Base-by-base conservation (phyloP, 768 basidiomycete genomes). In the Solioccasus polychromus region DNA sequence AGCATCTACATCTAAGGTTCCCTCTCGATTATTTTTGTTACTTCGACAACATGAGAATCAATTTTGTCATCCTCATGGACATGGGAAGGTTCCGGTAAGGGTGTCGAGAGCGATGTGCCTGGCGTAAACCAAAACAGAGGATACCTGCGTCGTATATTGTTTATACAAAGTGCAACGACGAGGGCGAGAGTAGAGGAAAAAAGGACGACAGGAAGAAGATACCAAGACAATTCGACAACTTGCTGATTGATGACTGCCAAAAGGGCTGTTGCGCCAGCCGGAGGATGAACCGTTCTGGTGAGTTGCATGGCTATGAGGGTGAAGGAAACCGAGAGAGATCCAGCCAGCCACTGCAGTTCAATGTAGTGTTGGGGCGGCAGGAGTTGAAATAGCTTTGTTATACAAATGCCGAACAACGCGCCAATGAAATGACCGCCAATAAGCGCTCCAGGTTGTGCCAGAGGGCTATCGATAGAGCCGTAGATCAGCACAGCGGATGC, bases 221-320 rank as follows among this genome's bases (percentile, higher is more conserved):
- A 74, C 78, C 77, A 79, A 11, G 71, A 73, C 35, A 79, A 55
- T n/a, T 60, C 51, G 15, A 73, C 58, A 15, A 76, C 59, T 14
- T 74, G 66, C 12, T 63, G 48, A 53, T 71, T 72, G 22, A 75
- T 58, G 2, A 73, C 68, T 17, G 77, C 71, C 9, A 80, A 63
- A 26, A 80, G 64, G 18, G 78, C 77, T 1, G 78, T 79, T n/a
- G 76, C 79, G 45, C 78, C 80, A 40, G 76, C 78, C 18, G 79
- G 79, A 3, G 79, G 79, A 54, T 80, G 79, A 8, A 70, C 71
- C 6, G 74, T 80, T 9, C 58, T 58, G 8, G 77, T 77, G 39
- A 79, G 63, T 51, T 78, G 76, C 79, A 80, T 79, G 19, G 67
- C 54, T 15, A 77, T 72, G 29, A 77, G 56, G 19, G 72, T 43